These are phyloP conservation scores for Pouteria glomerata DNA, from an alignment of 148 eudicot species.

Conservation along the genomic window DNA sequence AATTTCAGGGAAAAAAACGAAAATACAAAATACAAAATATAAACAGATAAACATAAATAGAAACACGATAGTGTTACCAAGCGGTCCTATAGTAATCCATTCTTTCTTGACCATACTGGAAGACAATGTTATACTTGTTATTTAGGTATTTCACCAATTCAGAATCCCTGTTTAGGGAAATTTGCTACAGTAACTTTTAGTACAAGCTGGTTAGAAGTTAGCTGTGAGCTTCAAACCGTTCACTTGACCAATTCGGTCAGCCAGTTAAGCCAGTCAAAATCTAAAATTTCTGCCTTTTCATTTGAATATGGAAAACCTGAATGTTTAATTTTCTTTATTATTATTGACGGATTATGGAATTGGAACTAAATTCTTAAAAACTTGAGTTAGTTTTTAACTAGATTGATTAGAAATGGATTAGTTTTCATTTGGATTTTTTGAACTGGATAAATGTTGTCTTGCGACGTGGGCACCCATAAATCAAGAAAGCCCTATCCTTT, in stretches of 20 bases:
- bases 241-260: neutral
- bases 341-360: neutral
- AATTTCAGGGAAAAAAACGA: too few relatives aligned
- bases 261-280: neutral
- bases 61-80: too few relatives aligned
- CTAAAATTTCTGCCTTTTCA: neutral
- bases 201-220: neutral
- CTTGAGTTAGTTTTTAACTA: neutral
- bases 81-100: too few relatives aligned
- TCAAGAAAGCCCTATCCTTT: neutral
- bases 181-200: neutral
- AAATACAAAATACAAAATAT: too few relatives aligned
- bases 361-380: neutral
- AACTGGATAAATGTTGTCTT: neutral
- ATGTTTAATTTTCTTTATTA: neutral
- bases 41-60: too few relatives aligned
- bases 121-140: neutral
- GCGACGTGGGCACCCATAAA: neutral
- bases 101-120: neutral
- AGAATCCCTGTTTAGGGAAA: neutral
- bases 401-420: neutral
- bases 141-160: neutral
- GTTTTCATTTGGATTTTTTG: neutral
- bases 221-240: neutral
- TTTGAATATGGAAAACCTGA: neutral